phyloP scores from a whole-genome alignment of 441 rosid species.

The Gossypium lobatum region DNA sequence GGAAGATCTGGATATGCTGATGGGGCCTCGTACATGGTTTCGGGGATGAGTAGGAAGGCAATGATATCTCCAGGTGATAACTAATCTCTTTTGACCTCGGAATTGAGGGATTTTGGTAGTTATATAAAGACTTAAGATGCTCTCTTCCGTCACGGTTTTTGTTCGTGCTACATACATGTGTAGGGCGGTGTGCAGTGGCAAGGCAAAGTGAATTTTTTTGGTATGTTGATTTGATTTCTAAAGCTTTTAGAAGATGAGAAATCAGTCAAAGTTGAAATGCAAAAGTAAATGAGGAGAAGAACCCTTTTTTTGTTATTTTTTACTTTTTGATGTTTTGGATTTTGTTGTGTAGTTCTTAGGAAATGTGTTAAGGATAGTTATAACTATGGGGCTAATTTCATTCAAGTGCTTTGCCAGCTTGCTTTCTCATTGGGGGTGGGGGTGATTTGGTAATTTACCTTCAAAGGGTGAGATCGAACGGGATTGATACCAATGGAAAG shows the following conservation, averaged over 20 bases:
- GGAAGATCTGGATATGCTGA: neutral
- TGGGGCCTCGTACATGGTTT: neutral
- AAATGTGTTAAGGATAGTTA: neutral
- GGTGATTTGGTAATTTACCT: neutral
- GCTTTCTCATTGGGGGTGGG: neutral
- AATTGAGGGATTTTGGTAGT: neutral
- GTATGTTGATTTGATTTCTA: neutral
- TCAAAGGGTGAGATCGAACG: too few species aligned
- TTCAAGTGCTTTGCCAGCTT: neutral
- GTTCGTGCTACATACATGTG: neutral
- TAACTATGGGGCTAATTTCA: neutral
- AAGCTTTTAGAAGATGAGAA: neutral
- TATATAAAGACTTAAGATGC: neutral
- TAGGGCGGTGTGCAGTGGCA: neutral
- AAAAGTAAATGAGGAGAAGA: neutral
- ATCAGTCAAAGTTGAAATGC: neutral
- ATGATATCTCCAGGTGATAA: slow-evolving; percentile 11
- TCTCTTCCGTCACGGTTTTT: neutral
- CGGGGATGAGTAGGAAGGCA: slow-evolving; percentile 29
- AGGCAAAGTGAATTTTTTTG: neutral
- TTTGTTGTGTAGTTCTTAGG: neutral
- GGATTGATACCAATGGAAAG: too few species aligned
- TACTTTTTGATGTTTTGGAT: neutral
- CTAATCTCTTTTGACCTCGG: neutral
- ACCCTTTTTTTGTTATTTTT: neutral